Evolutionary conservation across 139 green algal genomes (phyloP).

Genomic region (Volvox africanus): DNA sequence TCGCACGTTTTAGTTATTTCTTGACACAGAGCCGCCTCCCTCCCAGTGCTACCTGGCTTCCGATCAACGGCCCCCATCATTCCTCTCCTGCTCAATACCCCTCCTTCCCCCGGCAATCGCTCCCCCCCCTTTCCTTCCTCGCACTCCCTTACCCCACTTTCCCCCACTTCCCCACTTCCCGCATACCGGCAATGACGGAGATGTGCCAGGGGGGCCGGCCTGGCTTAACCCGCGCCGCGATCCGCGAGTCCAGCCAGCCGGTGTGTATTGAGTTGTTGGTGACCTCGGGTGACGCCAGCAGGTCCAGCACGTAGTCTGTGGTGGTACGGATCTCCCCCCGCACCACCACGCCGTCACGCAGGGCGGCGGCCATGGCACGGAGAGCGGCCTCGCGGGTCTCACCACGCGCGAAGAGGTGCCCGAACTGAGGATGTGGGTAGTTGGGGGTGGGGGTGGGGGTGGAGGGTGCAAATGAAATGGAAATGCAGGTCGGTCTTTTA

Average conservation of each 20-base stretch:
- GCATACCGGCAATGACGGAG: slow-evolving; percentile 85
- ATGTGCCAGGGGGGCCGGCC: slow-evolving; percentile 91
- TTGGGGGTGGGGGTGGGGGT: neutral
- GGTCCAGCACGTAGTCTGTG: slow-evolving; percentile 77
- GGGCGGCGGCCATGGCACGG: slow-evolving; percentile 93
- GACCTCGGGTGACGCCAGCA: slow-evolving; percentile 78
- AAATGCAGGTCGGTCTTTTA: neutral
- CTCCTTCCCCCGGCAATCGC: neutral
- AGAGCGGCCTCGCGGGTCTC: slow-evolving; percentile 85
- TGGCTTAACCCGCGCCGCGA: slow-evolving; percentile 72
- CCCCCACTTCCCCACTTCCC: neutral
- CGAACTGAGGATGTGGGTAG: slow-evolving; percentile 86
- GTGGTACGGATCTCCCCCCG: slow-evolving; percentile 97
- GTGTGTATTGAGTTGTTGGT: slow-evolving; percentile 89
- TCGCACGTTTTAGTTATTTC: no score
- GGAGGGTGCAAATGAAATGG: neutral
- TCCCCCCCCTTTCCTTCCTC: neutral
- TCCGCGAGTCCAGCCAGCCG: slow-evolving; percentile 96
- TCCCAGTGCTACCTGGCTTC: neutral
- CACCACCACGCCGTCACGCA: slow-evolving; percentile 92
- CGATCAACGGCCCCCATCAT: no score
- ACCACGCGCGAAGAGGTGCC: slow-evolving; percentile 96
- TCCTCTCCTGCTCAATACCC: no score
- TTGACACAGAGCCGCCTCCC: no score
- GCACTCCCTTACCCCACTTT: neutral